A percentile compares a stretch with the other conserved stretches of the same genome.
These are phyloP conservation scores for Daldinia bambusicola DNA, from an alignment of 495 filamentous ascomycete species.

Conservation along the genomic window DNA sequence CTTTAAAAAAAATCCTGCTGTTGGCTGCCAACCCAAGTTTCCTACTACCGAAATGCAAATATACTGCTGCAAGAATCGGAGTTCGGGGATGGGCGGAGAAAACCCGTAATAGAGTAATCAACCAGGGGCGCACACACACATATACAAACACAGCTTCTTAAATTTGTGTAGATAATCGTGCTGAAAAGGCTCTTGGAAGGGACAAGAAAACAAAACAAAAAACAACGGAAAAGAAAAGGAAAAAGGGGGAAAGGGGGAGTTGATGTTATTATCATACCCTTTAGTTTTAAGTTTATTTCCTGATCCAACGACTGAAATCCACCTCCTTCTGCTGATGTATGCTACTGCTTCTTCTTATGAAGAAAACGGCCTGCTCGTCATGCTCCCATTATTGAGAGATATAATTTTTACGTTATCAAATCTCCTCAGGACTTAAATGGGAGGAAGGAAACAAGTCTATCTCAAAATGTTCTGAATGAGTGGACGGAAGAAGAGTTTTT, in stretches of 20 bases:
- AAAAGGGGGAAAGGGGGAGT: slow-evolving; percentile 30
- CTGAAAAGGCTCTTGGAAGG: slow-evolving; percentile 24
- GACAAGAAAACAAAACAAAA: neutral
- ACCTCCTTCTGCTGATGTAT: slow-evolving; percentile 33
- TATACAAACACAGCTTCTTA: slow-evolving; percentile 40
- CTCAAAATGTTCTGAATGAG: slow-evolving; percentile 29
- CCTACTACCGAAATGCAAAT: slow-evolving; percentile 39
- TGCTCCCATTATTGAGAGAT: slow-evolving; percentile 45
- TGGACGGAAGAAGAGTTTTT: slow-evolving; percentile 19
- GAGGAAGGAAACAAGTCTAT: slow-evolving; percentile 41
- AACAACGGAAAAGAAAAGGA: neutral
- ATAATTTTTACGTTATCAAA: slow-evolving; percentile 40
- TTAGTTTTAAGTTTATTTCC: slow-evolving; percentile 36
- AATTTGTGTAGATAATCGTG: slow-evolving; percentile 42
- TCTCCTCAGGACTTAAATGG: slow-evolving; percentile 24
- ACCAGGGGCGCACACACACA: slow-evolving; percentile 45
- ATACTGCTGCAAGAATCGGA: slow-evolving; percentile 43
- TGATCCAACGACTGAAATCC: slow-evolving; percentile 20
- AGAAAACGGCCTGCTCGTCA: slow-evolving; percentile 38
- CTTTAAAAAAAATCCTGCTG: slow-evolving; percentile 23
- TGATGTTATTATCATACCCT: slow-evolving; percentile 52
- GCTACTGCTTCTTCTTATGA: slow-evolving; percentile 40
- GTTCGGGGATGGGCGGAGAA: slow-evolving; percentile 40
- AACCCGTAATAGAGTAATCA: slow-evolving; percentile 40
- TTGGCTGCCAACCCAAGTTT: slow-evolving; percentile 38